Percentiles rank a stretch among this genome's conserved stretches.
These are phyloP conservation scores for Mycena polygramma DNA, from an alignment of 768 basidiomycete species.

Conservation along the genomic window DNA sequence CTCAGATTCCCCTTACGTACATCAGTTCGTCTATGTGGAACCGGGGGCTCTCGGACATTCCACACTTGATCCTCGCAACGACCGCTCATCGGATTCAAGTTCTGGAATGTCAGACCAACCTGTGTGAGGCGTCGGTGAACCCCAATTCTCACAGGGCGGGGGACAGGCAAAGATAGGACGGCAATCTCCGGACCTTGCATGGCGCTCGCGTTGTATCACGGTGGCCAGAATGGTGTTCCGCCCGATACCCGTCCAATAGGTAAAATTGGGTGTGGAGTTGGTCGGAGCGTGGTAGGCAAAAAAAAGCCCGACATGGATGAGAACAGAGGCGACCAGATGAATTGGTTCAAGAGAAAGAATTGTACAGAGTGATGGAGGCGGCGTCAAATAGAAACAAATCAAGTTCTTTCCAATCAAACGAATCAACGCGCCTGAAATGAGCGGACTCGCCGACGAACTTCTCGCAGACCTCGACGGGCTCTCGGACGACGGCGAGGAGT, in stretches of 20 bases:
- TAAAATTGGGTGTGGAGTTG: slow-evolving; percentile 24
- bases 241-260: slow-evolving; percentile 11
- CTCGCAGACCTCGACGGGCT: slow-evolving; percentile 92
- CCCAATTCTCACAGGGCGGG: slow-evolving; percentile 27
- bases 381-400: background rate
- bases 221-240: too few relatives aligned
- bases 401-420: slow-evolving; percentile 8
- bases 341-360: too few relatives aligned
- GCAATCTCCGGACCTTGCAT: slow-evolving; percentile 20
- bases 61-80: slow-evolving; percentile 22
- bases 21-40: slow-evolving; percentile 31
- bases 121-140: slow-evolving; percentile 18
- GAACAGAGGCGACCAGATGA: too few relatives aligned
- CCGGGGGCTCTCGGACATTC: slow-evolving; percentile 16
- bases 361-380: background rate
- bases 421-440: slow-evolving; percentile 66
- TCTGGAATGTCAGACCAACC: slow-evolving; percentile 27
- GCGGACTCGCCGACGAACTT: slow-evolving; percentile 91
- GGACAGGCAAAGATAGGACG: background rate
- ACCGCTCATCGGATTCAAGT: slow-evolving; percentile 23
- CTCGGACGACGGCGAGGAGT: slow-evolving; percentile 73
- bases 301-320: background rate
- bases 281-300: background rate
- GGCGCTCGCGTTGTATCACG: background rate
- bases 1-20: slow-evolving; percentile 9